These are phyloP conservation scores for Bauhinia variegata DNA, from an alignment of 306 rosid genomes.

Conservation along the genomic window DNA sequence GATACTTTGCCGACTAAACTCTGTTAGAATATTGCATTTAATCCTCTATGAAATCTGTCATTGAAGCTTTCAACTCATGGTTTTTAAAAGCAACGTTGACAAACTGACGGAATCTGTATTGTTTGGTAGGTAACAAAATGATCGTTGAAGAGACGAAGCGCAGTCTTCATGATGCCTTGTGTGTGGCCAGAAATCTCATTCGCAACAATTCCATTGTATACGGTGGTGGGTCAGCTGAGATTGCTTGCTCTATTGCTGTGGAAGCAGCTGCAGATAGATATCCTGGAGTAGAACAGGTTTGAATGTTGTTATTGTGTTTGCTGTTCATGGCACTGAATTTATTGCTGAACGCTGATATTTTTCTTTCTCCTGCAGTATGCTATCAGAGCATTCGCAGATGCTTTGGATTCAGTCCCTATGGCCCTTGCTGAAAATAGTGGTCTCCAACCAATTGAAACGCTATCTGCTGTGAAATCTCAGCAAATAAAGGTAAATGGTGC, in stretches of 20 bases:
- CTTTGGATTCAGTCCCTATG: slow-evolving; percentile 88
- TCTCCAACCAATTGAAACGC: slow-evolving; percentile 93
- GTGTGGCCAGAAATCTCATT: slow-evolving; percentile 97
- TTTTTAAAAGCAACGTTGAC: slow-evolving; percentile 4
- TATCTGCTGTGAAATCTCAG: slow-evolving; percentile 88
- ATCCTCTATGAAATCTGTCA: neutral
- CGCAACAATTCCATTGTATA: slow-evolving; percentile 95
- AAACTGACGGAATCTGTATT: slow-evolving; percentile 31
- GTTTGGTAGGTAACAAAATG: slow-evolving; percentile 89
- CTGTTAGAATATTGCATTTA: slow-evolving; percentile 4
- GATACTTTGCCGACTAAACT: neutral
- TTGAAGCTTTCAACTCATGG: neutral
- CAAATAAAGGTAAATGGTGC: slow-evolving; percentile 71
- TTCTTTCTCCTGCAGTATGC: slow-evolving; percentile 73
- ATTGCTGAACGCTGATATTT: slow-evolving; percentile 5
- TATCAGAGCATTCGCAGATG: slow-evolving; percentile 91
- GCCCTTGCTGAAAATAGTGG: slow-evolving; percentile 99
- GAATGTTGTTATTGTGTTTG: neutral
- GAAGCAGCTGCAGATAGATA: slow-evolving; percentile 90
- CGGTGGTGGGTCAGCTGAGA: slow-evolving; percentile 98
- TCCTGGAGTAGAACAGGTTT: slow-evolving; percentile 97
- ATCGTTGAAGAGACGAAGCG: slow-evolving; percentile 98
- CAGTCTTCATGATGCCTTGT: slow-evolving; percentile 89
- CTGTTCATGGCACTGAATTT: neutral
- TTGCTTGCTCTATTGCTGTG: slow-evolving; percentile 82